phyloP scores from a whole-genome alignment of 176 grass and related monocot genomes.

The Rhynchospora tenuis region DNA sequence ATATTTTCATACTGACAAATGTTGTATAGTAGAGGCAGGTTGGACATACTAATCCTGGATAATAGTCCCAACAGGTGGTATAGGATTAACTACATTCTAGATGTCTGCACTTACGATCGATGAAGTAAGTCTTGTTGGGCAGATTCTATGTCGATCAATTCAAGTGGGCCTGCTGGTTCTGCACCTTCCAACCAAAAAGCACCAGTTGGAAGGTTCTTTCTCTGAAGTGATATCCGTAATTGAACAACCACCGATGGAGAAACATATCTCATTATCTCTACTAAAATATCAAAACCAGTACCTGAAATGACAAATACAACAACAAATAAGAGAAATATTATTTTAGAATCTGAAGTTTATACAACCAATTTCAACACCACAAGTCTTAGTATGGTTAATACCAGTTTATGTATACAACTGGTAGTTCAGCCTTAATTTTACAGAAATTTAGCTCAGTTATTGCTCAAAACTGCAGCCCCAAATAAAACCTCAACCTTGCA shows the following conservation, averaged over 20 bases:
- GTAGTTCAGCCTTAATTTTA: background rate
- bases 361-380: background rate
- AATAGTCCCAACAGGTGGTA: background rate
- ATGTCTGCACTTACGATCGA: conserved; percentile 49
- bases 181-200: conserved; percentile 62
- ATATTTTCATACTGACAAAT: conserved; percentile 1
- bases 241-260: conserved; percentile 71
- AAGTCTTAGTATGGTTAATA: background rate
- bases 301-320: conserved; percentile 35
- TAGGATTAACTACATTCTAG: background rate
- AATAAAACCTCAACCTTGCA: background rate
- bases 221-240: conserved; percentile 51
- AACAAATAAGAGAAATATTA: conserved; percentile 11
- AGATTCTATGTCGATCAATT: conserved; percentile 50
- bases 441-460: background rate
- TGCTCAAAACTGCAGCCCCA: background rate
- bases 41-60: background rate
- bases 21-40: background rate
- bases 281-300: conserved; percentile 91
- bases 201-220: conserved; percentile 84
- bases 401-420: background rate
- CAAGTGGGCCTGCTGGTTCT: conserved; percentile 18
- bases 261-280: conserved; percentile 82
- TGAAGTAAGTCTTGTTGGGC: conserved; percentile 42
- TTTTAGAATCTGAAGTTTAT: background rate